Conservation (phyloP, 805 yeast genomes). For the Yarrowia sp. region DNA sequence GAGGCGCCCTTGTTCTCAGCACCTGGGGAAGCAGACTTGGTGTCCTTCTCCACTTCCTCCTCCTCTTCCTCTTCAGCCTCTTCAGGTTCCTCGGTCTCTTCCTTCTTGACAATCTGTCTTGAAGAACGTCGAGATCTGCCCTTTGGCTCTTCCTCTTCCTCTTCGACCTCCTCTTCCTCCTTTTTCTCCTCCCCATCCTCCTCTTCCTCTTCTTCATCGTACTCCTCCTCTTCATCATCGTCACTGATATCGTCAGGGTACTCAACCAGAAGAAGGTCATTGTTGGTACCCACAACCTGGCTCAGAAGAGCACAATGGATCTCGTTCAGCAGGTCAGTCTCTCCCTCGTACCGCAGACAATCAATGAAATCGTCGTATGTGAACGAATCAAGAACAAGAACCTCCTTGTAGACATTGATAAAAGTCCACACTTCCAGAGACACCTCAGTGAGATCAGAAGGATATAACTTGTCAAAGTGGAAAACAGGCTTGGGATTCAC, state of each 20-base stretch:
- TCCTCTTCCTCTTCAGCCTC: constrained; percentile 45
- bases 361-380: constrained; percentile 80
- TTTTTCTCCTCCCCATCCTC: constrained; percentile 46
- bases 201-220: constrained; percentile 46
- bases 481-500: constrained; percentile 35
- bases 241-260: constrained; percentile 47
- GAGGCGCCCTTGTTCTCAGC: constrained; percentile 46
- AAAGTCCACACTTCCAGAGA: constrained; percentile 75
- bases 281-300: constrained; percentile 58
- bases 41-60: constrained; percentile 43
- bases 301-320: constrained; percentile 71
- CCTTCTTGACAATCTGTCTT: constrained; percentile 8
- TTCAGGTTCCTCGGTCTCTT: constrained; percentile 45
- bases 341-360: constrained; percentile 57
- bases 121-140: constrained; percentile 45
- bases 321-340: constrained; percentile 66
- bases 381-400: constrained; percentile 71
- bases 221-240: constrained; percentile 46
- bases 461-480: constrained; percentile 33
- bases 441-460: constrained; percentile 43
- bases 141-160: constrained; percentile 44
- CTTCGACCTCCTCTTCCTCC: constrained; percentile 44
- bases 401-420: constrained; percentile 69
- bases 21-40: constrained; percentile 41
- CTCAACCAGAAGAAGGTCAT: constrained; percentile 50